phyloP scores from a whole-genome alignment of 306 rosid genomes.

The Prunus davidiana region DNA sequence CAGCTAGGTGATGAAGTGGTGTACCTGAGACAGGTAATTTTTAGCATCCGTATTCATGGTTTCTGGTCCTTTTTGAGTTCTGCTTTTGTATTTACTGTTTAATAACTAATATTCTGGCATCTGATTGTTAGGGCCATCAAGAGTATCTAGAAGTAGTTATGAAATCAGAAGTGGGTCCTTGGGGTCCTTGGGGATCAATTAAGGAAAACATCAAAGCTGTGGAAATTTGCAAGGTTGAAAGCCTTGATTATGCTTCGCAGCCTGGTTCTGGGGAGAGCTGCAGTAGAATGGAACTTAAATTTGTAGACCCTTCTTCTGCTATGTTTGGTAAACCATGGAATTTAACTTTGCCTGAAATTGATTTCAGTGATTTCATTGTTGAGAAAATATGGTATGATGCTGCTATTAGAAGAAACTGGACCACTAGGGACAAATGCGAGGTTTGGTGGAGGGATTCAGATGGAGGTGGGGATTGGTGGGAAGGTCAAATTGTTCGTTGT shows the following conservation, averaged over 20 bases:
- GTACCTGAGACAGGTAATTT: slow-evolving; percentile 74
- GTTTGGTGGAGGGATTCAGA: slow-evolving; percentile 78
- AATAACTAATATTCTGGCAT: slow-evolving; percentile 11
- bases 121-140: slow-evolving; percentile 70
- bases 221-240: slow-evolving; percentile 76
- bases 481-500: slow-evolving; percentile 45
- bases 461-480: slow-evolving; percentile 73
- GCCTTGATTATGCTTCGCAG: slow-evolving; percentile 50
- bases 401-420: slow-evolving; percentile 67
- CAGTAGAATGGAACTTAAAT: slow-evolving; percentile 60
- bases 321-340: slow-evolving; percentile 39
- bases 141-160: slow-evolving; percentile 39
- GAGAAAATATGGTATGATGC: slow-evolving; percentile 78
- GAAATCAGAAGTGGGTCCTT: not conserved
- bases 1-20: slow-evolving; percentile 89
- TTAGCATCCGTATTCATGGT: not conserved
- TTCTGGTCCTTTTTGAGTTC: slow-evolving; percentile 10
- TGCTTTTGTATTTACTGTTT: slow-evolving; percentile 20
- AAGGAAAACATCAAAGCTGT: slow-evolving; percentile 40
- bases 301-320: slow-evolving; percentile 55
- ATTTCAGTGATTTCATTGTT: slow-evolving; percentile 74
- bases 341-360: slow-evolving; percentile 65
- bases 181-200: slow-evolving; percentile 50
- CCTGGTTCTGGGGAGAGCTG: slow-evolving; percentile 89
- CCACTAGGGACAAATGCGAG: slow-evolving; percentile 57